Evolutionary conservation across 257 asterid genomes (phyloP).

Genomic region (Scutellaria barbata): DNA sequence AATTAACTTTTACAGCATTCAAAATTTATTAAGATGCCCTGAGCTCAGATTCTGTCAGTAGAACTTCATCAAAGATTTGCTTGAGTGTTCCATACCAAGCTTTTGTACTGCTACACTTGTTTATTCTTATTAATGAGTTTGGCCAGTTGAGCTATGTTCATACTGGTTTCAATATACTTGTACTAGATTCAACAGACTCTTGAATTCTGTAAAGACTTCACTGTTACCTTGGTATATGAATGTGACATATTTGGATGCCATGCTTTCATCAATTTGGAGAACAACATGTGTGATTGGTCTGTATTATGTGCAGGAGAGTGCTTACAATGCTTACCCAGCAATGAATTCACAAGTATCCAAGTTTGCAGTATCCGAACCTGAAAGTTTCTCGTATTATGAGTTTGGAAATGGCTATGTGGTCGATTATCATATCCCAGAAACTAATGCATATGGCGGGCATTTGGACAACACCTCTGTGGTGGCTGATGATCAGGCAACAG

Average conservation of each 20-base stretch:
- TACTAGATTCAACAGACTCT: constrained; percentile 3
- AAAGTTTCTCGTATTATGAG: constrained; percentile 68
- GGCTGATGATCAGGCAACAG: constrained; percentile 51
- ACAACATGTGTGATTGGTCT: constrained; percentile 29
- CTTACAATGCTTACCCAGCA: constrained; percentile 61
- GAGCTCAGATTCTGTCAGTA: not conserved
- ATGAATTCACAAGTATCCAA: constrained; percentile 65
- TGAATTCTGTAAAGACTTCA: constrained; percentile 13
- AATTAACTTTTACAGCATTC: not conserved
- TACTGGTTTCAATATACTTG: constrained; percentile 14
- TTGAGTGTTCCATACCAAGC: not conserved
- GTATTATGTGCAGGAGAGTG: constrained; percentile 63
- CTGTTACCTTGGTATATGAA: constrained; percentile 2
- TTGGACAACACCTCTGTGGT: constrained; percentile 50
- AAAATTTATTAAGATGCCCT: constrained; percentile 4
- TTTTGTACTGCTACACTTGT: not conserved
- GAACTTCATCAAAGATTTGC: not conserved
- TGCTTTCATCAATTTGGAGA: constrained; percentile 5
- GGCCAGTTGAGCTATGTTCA: constrained; percentile 9
- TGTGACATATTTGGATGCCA: not conserved
- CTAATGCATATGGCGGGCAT: constrained; percentile 52
- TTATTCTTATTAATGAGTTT: constrained; percentile 14
- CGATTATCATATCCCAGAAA: constrained; percentile 47
- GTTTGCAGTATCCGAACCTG: constrained; percentile 73
- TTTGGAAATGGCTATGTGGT: constrained; percentile 62